Evolutionary conservation across 2,329 filamentous ascomycete genomes (phyloP).

Genomic region (Pseudohalonectria lignicola): DNA sequence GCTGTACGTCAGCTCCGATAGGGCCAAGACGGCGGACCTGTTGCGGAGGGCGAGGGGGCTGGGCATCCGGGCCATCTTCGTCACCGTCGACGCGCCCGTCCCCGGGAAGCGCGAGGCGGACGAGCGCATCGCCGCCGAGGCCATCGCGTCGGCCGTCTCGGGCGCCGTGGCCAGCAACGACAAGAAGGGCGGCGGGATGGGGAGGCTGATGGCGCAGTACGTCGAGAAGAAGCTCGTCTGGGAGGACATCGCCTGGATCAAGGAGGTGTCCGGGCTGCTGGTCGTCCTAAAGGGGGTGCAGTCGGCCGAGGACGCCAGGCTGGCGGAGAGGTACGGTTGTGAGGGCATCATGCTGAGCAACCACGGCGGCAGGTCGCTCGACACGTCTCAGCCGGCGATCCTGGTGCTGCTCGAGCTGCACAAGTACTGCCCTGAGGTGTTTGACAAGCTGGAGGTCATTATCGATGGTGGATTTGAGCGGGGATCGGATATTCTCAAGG

Average conservation of each 20-base stretch:
- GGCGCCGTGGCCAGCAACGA: constrained; percentile 33
- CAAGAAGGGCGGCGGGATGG: constrained; percentile 39
- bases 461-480: constrained; percentile 30
- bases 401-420: constrained; percentile 27
- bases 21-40: constrained; percentile 32
- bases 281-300: constrained; percentile 48
- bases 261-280: constrained; percentile 38
- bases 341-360: constrained; percentile 46
- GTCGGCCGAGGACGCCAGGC: constrained; percentile 40
- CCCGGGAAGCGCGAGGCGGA: constrained; percentile 46
- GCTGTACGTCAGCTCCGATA: constrained; percentile 41
- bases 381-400: constrained; percentile 29
- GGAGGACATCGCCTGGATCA: constrained; percentile 46
- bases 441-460: constrained; percentile 24
- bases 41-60: constrained; percentile 37
- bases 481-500: constrained; percentile 28
- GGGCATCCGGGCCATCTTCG: constrained; percentile 24
- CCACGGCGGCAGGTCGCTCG: constrained; percentile 45
- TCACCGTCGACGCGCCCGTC: constrained; percentile 45
- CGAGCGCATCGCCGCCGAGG: constrained; percentile 33
- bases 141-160: constrained; percentile 26
- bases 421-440: constrained; percentile 25
- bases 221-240: constrained; percentile 33
- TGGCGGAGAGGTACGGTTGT: constrained; percentile 35
- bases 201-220: constrained; percentile 37